Evolutionary conservation across 2,329 filamentous ascomycete species (phyloP), one percentile per base, ranked within the genome.

Genomic region (Xylaria sp.): DNA sequence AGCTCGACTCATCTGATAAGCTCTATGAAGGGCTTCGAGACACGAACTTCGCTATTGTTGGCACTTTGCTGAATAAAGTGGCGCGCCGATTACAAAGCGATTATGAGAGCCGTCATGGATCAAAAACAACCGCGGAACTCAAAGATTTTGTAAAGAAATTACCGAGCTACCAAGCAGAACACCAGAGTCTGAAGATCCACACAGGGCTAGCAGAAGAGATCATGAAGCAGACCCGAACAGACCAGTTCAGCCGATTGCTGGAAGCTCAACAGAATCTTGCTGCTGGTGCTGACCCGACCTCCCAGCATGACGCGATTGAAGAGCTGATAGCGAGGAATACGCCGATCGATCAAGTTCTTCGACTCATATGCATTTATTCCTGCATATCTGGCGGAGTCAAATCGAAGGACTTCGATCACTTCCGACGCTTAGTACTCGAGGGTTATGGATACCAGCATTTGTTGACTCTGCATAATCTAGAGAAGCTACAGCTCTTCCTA

Each of bases 211-310:
- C 94, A 0, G 96, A 98, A 81, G 95, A 98, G 74, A 96, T 99
- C 63, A 94, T 97, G 85, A 96, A 97, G 77, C 89, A 94, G 76
- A 99, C 96, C 0, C 89, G 93, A 60, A 92, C 93, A 20, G 95
- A 98, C 76, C 88, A 92, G 66, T 99, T 99, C 83, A 93, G 91
- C 73, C 92, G 93, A 70, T 85, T 94, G 48, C 85, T 99, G 1
- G 96, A 98, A 82, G 92, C 98, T 4, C 96, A 99, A 78, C 96
- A 99, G 79, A 98, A 97, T 77, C 88, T 98, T 54, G 94, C 94
- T 28, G 94, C 94, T 0, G 95, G 95, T 39, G 90, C 93, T 10
- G 96, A 98, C 78, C 92, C 95, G 7, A 92, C 90, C 13, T 92
- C 92, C 28, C 94, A 98, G 77, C 93, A 97, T 76, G 94, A 97